A percentile compares a stretch with the other conserved stretches of the same genome.
Evolutionary conservation across 305 asterid genomes (phyloP).

Genomic region (Fraxinus baroniana): DNA sequence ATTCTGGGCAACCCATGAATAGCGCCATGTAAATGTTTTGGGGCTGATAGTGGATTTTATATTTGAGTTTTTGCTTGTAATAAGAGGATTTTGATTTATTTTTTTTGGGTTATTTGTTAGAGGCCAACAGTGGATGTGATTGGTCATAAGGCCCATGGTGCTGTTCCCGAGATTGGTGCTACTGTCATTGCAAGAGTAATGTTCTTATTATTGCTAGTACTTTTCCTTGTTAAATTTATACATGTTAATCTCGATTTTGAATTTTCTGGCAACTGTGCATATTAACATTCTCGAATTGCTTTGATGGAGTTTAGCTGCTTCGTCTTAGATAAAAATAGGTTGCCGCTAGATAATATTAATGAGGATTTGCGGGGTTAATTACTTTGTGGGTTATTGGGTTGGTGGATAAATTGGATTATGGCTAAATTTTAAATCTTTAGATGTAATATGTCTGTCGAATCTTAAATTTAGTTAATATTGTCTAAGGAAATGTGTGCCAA

Average conservation of each 20-base stretch:
- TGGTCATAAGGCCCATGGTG: conserved; percentile 91
- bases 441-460: not conserved
- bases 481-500: not conserved
- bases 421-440: not conserved
- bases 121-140: conserved; percentile 74
- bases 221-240: not conserved
- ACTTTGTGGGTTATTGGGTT: not conserved
- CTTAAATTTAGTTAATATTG: not conserved
- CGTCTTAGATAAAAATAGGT: not conserved
- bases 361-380: not conserved
- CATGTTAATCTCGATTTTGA: not conserved
- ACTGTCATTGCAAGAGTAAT: conserved; percentile 79
- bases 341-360: not conserved
- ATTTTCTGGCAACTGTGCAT: not conserved
- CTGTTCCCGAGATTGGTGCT: conserved; percentile 87
- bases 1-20: not conserved
- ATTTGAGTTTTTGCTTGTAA: not conserved
- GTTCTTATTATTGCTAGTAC: not conserved
- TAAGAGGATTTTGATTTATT: not conserved
- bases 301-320: not conserved
- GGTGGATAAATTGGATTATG: not conserved
- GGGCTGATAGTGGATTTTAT: not conserved
- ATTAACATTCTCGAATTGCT: not conserved
- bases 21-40: not conserved
- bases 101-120: conserved; percentile 25